Evolutionary conservation across 2,329 filamentous ascomycete species (phyloP).

Genomic region (Penicillium sp.): DNA sequence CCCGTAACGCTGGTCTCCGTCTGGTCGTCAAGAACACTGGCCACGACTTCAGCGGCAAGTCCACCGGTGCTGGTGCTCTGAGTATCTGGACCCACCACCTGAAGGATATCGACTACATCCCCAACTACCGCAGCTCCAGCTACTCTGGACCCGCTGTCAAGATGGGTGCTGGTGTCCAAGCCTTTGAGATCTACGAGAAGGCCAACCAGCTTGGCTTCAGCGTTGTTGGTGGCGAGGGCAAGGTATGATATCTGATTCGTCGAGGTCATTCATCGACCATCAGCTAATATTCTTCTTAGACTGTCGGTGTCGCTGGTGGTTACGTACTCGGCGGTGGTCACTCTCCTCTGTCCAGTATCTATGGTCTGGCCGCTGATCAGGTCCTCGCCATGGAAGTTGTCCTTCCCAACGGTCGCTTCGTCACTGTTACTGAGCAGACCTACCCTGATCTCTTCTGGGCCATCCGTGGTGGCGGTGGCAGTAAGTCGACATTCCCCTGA

Average conservation of each 20-base stretch:
- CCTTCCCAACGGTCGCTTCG: slow-evolving; percentile 30
- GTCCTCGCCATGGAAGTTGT: slow-evolving; percentile 35
- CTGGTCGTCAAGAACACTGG: slow-evolving; percentile 51
- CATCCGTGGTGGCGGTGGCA: slow-evolving; percentile 24
- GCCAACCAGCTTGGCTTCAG: slow-evolving; percentile 44
- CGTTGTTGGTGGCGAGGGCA: slow-evolving; percentile 22
- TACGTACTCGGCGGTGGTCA: slow-evolving; percentile 66
- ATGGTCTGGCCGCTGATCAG: slow-evolving; percentile 54
- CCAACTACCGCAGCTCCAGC: slow-evolving; percentile 40
- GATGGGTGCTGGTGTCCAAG: slow-evolving; percentile 57
- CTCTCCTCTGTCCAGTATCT: slow-evolving; percentile 55
- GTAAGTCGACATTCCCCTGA: background rate
- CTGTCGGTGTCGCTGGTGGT: slow-evolving; percentile 63
- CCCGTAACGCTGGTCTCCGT: slow-evolving; percentile 38
- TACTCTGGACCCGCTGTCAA: slow-evolving; percentile 59
- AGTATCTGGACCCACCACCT: slow-evolving; percentile 56
- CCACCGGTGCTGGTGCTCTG: slow-evolving; percentile 52
- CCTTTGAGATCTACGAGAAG: slow-evolving; percentile 25
- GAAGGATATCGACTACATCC: slow-evolving; percentile 48
- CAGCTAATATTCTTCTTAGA: slow-evolving; percentile 36
- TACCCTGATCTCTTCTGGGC: slow-evolving; percentile 68
- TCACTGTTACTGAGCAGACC: slow-evolving; percentile 35
- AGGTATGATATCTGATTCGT: slow-evolving; percentile 6
- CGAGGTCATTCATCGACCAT: background rate
- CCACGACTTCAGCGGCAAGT: slow-evolving; percentile 54